Base-by-base conservation (phyloP, 1,284 basidiomycete species). In the Apiotrichum gracile region DNA sequence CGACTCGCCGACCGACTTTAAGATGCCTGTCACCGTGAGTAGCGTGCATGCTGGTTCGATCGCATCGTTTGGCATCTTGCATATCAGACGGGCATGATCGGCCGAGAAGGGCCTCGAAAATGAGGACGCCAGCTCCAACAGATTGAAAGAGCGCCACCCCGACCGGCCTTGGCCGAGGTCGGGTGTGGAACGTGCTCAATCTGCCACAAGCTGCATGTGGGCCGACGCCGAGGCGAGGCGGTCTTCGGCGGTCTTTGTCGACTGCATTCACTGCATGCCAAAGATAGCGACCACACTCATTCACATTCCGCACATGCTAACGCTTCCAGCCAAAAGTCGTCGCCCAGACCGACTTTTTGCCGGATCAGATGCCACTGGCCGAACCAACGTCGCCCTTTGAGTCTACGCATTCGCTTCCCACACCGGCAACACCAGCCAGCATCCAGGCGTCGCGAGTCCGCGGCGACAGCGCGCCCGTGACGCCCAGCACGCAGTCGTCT, bases 21-120 rank as follows among this genome's bases (percentile, higher is more conserved):
- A 59, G 10, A 14, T 59, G 26, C 58, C 58, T 26, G 49, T 56
- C 10, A 59, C 58, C 31, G 58, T 59, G 41, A 59, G 58, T 59
- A 31, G 12, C 38, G 22, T 9, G n/a, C 21, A 6, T 12, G 19
- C 14, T 16, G 10, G 3, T 6, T 14, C 8, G 4, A 16, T 8
- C 6, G 6, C 37, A 21, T 7, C 37, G 12, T 7, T 25, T 26
- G 4, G 21, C 14, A 26, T 13, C 19, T 9, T 17, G 8, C 22
- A 16, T 14, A 8, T 10, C 39, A 7, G 12, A 4, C 34, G 34
- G 34, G 16, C 9, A 14, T 37, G 37, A 21, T 38, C 37, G 37
- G 37, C 37, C 37, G 37, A 38, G 37, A 38, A 19, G 33, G 33
- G 33, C 17, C 33, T 16, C 14, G 4, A 34, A 14, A 16, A 14